These are phyloP conservation scores for Avena atlantica DNA, from an alignment of 176 grass and related monocot genomes.

Conservation along the genomic window DNA sequence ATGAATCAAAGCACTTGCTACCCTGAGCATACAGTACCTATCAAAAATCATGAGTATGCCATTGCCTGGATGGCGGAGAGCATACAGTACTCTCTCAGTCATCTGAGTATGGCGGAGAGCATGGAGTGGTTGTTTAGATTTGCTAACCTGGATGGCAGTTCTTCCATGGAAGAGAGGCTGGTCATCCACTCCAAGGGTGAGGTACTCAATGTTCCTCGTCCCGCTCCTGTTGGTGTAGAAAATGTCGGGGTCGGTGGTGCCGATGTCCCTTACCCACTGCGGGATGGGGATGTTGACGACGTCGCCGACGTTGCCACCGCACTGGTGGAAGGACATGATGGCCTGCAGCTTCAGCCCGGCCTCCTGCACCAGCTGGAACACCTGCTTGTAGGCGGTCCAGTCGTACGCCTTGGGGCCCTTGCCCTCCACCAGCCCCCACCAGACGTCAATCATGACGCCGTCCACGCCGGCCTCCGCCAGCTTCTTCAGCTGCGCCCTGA, in stretches of 20 bases:
- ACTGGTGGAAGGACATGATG: constrained; percentile 96
- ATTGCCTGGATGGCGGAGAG: no score
- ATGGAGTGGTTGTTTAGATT: not conserved
- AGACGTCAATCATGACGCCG: constrained; percentile 88
- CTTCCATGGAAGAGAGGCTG: constrained; percentile 74
- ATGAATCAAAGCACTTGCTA: constrained; percentile 5
- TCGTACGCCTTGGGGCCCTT: constrained; percentile 56
- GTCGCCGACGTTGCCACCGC: constrained; percentile 82
- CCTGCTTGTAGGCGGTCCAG: constrained; percentile 74
- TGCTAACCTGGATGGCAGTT: constrained; percentile 75
- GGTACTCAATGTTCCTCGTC: constrained; percentile 75
- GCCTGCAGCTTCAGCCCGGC: constrained; percentile 80
- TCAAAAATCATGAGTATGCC: not conserved
- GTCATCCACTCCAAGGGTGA: constrained; percentile 80
- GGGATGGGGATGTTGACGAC: constrained; percentile 72
- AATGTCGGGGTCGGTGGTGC: constrained; percentile 53
- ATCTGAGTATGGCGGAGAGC: not conserved
- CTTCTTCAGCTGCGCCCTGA: constrained; percentile 54
- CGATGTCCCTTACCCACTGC: constrained; percentile 58
- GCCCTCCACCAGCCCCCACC: constrained; percentile 90
- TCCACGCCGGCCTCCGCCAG: constrained; percentile 61
- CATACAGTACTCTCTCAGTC: not conserved
- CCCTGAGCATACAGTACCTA: not conserved
- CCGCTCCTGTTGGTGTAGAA: constrained; percentile 73
- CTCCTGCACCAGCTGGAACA: constrained; percentile 71